phyloP scores from a whole-genome alignment of 768 basidiomycete genomes.

The Boletellus emodensis region DNA sequence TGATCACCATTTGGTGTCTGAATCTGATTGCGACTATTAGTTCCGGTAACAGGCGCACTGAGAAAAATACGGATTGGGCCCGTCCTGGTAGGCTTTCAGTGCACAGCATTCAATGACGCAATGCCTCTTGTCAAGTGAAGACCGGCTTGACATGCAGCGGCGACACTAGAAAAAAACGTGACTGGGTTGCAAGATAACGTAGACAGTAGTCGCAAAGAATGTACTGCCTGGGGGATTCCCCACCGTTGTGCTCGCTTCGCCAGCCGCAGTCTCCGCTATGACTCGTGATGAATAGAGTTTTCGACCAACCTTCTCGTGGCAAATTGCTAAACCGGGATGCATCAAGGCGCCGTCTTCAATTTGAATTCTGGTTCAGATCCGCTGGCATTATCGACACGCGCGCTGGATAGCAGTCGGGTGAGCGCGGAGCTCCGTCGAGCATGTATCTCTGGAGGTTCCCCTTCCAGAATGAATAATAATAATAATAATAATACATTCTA shows the following conservation, averaged over 20 bases:
- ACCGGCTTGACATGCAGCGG: constrained; percentile 30
- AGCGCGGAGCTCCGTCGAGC: no score
- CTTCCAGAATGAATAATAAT: no score
- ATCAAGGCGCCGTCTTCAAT: no score
- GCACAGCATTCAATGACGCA: constrained; percentile 57
- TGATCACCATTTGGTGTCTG: not conserved
- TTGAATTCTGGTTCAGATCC: no score
- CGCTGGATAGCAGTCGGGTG: no score
- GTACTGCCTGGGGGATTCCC: constrained; percentile 8
- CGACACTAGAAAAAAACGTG: constrained; percentile 9
- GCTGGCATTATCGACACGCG: no score
- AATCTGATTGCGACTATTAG: no score
- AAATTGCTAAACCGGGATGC: not conserved
- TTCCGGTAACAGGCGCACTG: no score
- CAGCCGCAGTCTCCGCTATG: constrained; percentile 5
- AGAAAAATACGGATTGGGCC: constrained; percentile 40
- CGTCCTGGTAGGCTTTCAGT: constrained; percentile 39
- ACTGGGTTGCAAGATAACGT: not conserved
- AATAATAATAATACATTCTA: no score
- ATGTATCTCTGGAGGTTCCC: no score
- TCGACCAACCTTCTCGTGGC: not conserved
- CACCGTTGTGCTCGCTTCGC: not conserved
- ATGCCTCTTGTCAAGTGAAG: constrained; percentile 41
- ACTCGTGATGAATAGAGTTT: not conserved
- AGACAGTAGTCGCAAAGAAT: not conserved